These are phyloP conservation scores for Ambrosiella xylebori DNA, from an alignment of 2,329 filamentous ascomycete genomes.

Conservation along the genomic window DNA sequence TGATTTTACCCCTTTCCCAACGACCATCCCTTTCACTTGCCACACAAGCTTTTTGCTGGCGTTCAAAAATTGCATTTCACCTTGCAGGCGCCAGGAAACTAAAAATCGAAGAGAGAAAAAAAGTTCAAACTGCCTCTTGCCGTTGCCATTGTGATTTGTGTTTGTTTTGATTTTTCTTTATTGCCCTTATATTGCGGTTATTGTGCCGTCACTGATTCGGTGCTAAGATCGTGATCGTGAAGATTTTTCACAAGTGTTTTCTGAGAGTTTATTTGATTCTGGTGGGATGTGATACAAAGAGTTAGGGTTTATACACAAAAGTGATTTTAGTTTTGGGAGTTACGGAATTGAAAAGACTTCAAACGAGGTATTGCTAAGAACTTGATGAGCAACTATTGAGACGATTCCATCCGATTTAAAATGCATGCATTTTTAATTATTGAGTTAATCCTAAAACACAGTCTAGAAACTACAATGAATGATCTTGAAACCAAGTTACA, in stretches of 20 bases:
- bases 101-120: conserved; percentile 13
- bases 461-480: neutral
- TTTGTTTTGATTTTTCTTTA: neutral
- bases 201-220: neutral
- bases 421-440: no score
- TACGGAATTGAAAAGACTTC: neutral
- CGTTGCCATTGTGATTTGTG: neutral
- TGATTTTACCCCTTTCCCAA: neutral
- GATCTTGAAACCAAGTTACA: neutral
- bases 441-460: neutral
- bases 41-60: neutral
- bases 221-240: no score
- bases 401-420: no score
- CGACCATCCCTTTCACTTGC: neutral
- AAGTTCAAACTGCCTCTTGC: conserved; percentile 10
- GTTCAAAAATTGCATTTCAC: neutral
- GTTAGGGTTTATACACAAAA: neutral
- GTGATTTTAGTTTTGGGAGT: neutral
- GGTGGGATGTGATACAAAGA: neutral
- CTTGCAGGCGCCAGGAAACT: conserved; percentile 11
- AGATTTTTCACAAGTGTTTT: no score
- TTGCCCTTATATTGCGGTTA: neutral
- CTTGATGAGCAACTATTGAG: neutral
- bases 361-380: neutral
- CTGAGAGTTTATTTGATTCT: no score